Evolutionary conservation across 441 rosid genomes (phyloP).

Genomic region (Mallotus repandus): DNA sequence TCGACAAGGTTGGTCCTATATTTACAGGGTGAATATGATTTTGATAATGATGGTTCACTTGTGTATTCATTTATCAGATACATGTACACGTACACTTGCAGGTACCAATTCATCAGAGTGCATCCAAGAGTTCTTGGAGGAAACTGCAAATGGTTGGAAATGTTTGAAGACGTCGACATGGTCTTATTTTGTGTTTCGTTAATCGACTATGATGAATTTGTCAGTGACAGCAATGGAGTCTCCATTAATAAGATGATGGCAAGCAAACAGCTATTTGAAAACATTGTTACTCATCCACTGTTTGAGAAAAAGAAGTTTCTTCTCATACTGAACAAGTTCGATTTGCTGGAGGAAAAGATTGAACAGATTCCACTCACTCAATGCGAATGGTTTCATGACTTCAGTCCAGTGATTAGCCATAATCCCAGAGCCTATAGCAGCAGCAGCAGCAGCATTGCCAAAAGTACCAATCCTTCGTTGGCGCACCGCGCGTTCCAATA

Average conservation of each 20-base stretch:
- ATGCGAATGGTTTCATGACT: conserved; percentile 91
- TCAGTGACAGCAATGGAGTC: conserved; percentile 47
- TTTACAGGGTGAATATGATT: background rate
- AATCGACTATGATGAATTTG: conserved; percentile 69
- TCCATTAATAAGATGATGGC: conserved; percentile 67
- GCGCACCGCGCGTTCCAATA: conserved; percentile 83
- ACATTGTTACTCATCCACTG: conserved; percentile 65
- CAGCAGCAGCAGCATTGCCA: conserved; percentile 41
- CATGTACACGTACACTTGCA: conserved; percentile 30
- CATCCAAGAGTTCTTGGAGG: conserved; percentile 81
- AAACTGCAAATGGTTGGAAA: conserved; percentile 89
- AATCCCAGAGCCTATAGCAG: conserved; percentile 32
- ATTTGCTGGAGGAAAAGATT: conserved; percentile 77
- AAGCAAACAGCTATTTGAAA: conserved; percentile 74
- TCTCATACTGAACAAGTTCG: conserved; percentile 78
- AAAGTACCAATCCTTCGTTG: conserved; percentile 55
- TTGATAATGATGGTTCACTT: background rate
- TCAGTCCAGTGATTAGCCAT: conserved; percentile 68
- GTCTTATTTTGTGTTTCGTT: conserved; percentile 74
- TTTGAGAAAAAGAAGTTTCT: conserved; percentile 88
- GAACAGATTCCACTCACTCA: conserved; percentile 51
- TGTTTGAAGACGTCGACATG: conserved; percentile 92
- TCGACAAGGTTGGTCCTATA: conserved; percentile 42
- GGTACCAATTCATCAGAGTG: conserved; percentile 92
- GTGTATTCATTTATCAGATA: background rate